Base-by-base conservation (phyloP, 257 asterid genomes). In the Nicotiana noctiflora region DNA sequence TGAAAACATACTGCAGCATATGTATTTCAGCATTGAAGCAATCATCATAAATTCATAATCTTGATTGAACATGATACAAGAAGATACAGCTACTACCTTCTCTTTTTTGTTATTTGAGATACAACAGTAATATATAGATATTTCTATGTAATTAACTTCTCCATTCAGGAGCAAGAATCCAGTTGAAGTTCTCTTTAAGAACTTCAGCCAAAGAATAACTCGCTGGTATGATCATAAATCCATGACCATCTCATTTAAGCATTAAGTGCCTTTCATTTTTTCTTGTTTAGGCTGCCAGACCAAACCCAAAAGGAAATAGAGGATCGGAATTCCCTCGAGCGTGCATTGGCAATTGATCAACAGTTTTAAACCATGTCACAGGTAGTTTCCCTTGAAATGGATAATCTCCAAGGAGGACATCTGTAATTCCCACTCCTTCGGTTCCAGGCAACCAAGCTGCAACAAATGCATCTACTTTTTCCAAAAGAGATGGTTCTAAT, bases 401-500 rank as follows among this genome's bases (percentile, higher is more conserved):
- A 61, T 86, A 80, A 83, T 93, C 94, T 34, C 98, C 98, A 15
- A 91, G 93, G n/a, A 93, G 87, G 15, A 89, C 97, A 80, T 94
- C 97, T 4, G 86, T 79, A 51, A 94, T 79, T 23, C 98, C 98
- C 0, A 67, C 82, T 31, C 97, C 96, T 90, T 94, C 97, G 76
- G 87, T 93, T 31, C 98, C 98, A 0, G 98, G 98, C 34, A 94
- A 85, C 98, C 98, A 94, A 40, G 97, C 97, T 63, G 96, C 95
- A 57, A 93, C 87, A 2, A 94, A 83, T 14, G 94, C 97, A 1
- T 91, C 96, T 25, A 85, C 85, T 83, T 90, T 90, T 8, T 89
- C 93, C 83, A 93, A 64, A 52, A 86, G 85, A 25, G 51, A 12
- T 2, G 91, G 88, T 85, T 93, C 92, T 51, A 94, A 27, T 63